phyloP scores from a whole-genome alignment of 352 stramenopile species.

The Globisporangium perplexum region DNA sequence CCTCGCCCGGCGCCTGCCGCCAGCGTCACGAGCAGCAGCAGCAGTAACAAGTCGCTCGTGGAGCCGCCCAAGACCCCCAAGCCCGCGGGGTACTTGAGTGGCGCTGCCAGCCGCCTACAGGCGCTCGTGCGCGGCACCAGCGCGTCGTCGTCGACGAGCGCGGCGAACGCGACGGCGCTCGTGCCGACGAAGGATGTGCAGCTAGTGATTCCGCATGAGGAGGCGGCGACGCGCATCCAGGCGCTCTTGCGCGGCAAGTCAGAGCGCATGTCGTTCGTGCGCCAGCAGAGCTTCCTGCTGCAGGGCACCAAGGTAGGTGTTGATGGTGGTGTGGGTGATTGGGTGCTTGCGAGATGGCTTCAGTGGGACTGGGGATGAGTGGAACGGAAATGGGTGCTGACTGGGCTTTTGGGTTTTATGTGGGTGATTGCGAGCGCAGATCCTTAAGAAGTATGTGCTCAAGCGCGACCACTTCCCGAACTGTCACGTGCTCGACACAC shows the following conservation, averaged over 20 bases:
- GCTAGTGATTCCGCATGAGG: conserved; percentile 21
- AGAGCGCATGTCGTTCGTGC: conserved; percentile 38
- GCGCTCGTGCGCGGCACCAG: conserved; percentile 24
- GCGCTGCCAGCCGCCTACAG: conserved; percentile 29
- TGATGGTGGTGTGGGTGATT: not conserved
- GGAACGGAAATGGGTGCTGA: not conserved
- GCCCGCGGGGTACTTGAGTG: conserved; percentile 29
- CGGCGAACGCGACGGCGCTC: not conserved
- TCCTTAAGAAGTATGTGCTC: conserved; percentile 82
- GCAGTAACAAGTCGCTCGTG: conserved; percentile 11
- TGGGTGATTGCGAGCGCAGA: conserved; percentile 15
- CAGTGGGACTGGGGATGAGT: not conserved
- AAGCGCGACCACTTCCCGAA: conserved; percentile 80
- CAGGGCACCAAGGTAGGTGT: conserved; percentile 68
- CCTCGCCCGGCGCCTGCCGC: conserved; percentile 6
- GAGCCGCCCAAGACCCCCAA: conserved; percentile 13
- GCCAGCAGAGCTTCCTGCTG: conserved; percentile 49
- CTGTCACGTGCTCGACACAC: conserved; percentile 63
- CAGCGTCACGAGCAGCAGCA: conserved; percentile 16
- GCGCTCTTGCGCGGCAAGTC: conserved; percentile 54
- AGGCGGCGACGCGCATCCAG: conserved; percentile 54
- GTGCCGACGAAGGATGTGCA: not conserved
- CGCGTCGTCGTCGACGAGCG: not conserved
- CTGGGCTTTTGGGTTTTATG: not conserved
- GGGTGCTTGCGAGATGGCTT: not conserved